Evolutionary conservation across 2,329 filamentous ascomycete species (phyloP).

Genomic region (Rhexocercosporidium sp.): DNA sequence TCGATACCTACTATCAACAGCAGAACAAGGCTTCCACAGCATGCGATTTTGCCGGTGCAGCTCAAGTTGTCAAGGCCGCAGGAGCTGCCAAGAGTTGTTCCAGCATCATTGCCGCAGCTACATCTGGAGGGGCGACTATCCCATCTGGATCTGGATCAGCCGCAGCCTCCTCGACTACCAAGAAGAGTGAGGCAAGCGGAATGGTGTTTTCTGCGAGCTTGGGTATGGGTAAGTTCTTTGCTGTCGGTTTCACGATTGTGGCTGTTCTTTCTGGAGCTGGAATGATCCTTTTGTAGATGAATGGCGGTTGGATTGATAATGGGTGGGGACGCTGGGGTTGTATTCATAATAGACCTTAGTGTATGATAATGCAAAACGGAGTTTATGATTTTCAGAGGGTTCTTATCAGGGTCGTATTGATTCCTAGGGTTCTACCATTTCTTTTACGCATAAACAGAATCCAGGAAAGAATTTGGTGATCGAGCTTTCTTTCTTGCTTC

Average conservation of each 20-base stretch:
- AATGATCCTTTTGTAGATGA: slow-evolving; percentile 29
- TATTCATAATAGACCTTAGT: slow-evolving; percentile 6
- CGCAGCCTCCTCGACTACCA: slow-evolving; percentile 27
- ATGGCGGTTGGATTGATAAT: slow-evolving; percentile 11
- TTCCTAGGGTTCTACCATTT: too few relatives aligned
- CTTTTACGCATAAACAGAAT: too few relatives aligned
- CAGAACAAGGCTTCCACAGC: slow-evolving; percentile 51
- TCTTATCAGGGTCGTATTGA: not conserved
- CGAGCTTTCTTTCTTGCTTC: too few relatives aligned
- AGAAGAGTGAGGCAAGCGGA: slow-evolving; percentile 35
- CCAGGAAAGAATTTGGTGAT: too few relatives aligned
- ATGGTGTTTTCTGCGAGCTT: slow-evolving; percentile 28
- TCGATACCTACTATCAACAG: slow-evolving; percentile 63
- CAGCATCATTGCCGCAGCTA: slow-evolving; percentile 31
- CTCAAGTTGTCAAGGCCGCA: slow-evolving; percentile 53
- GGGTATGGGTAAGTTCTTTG: slow-evolving; percentile 27
- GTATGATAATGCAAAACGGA: slow-evolving; percentile 15
- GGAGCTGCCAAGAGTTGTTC: slow-evolving; percentile 31
- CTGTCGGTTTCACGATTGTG: slow-evolving; percentile 27
- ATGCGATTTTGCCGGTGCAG: slow-evolving; percentile 74
- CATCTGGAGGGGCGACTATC: slow-evolving; percentile 19
- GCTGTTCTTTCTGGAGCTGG: slow-evolving; percentile 33
- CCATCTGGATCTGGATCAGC: slow-evolving; percentile 15
- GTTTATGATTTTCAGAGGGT: not conserved
- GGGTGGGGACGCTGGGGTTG: slow-evolving; percentile 4